Base-by-base conservation (phyloP, 2,329 filamentous ascomycete genomes). In the Colletotrichum sp. region DNA sequence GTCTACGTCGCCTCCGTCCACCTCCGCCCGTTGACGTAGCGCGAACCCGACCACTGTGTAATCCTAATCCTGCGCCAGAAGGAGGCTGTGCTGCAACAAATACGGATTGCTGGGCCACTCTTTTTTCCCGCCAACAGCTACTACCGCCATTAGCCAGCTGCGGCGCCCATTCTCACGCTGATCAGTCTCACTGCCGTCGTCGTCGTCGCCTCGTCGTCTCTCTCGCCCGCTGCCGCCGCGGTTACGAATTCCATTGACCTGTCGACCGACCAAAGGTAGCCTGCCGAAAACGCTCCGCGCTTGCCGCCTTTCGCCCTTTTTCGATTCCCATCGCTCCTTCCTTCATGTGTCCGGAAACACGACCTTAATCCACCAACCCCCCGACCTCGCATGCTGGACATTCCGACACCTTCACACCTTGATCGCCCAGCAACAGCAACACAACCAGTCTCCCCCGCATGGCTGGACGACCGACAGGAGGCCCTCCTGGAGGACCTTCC, bases 381-480 rank as follows among this genome's bases (percentile, higher is more conserved):
- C 48, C 74, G 32, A 69, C 59, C 79, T 80, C 82, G 79, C 79
- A 84, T 84, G 82, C 81, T 82, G 83, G 77, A 78, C 77, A 72
- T 68, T 68, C 63, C 78, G 78, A 79, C 78, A 78, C 77, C 80
- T 79, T 79, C 76, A 81, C 77, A 78, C 66, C 68, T 75, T 79
- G 78, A 79, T 79, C 75, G 73, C 71, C 75, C n/a, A 52, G 44
- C 65, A 48, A n/a, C 39, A 74, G 71, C 52, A 81, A 80, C 79
- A 77, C 74, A 72, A 72, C 84, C 84, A 82, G 83, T 83, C 84
- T 83, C 48, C 83, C 85, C 86, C 87, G 87, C 86, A 93, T 93
- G 92, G 89, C 91, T 86, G 91, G 91, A 84, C 87, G 89, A 86
- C 88, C 88, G 79, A 82, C 84, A 77, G 84, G 85, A 82, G 84